Evolutionary conservation across 495 filamentous ascomycete species (phyloP), one percentile per base, ranked within the genome.

Genomic region (Peziza echinospora): DNA sequence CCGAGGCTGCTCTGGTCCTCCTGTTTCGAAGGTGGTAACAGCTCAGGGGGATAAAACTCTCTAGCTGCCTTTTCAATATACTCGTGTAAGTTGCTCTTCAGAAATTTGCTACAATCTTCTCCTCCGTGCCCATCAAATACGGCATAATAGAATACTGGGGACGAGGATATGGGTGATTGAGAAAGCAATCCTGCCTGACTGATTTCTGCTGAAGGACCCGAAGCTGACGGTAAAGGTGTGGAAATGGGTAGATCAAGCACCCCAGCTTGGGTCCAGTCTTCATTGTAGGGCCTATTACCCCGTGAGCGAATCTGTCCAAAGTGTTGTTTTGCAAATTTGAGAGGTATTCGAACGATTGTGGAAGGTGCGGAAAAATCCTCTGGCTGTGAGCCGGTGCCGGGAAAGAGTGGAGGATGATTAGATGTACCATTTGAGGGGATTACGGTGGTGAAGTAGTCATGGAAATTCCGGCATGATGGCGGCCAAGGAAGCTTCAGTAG

Each of bases 61-160:
- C 67, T 64, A 1, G 78, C 79, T 0, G 80, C 71, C 49, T 82
- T 71, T 60, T 97, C 87, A 39, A 97, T 75, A 57, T 92, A 92
- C 16, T 76, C 72, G 61, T 96, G 89, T 49, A 97, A 69, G 45
- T 77, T 67, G 43, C 93, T 80, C 48, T 79, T 75, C 44, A 94
- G 63, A 51, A 91, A 96, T 16, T 74, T 73, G 58, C 81, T 87
- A 58, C 89, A 96, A 55, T 94, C 82, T 25, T 66, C 71, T 16
- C 89, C 89, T 19, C 89, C 89, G 66, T 97, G 89, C 19, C 89
- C 89, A 65, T 97, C 89, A 56, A 96, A 97, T 0, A 96, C 77
- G 2, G 73, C 84, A 63, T 92, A 97, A 61, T 96, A 97, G 62
- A 97, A 97, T 5, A 94, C 80, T 57, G 49, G 56, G 24, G 53